phyloP scores from a whole-genome alignment of 2,329 filamentous ascomycete genomes.

The Knufia fluminis region DNA sequence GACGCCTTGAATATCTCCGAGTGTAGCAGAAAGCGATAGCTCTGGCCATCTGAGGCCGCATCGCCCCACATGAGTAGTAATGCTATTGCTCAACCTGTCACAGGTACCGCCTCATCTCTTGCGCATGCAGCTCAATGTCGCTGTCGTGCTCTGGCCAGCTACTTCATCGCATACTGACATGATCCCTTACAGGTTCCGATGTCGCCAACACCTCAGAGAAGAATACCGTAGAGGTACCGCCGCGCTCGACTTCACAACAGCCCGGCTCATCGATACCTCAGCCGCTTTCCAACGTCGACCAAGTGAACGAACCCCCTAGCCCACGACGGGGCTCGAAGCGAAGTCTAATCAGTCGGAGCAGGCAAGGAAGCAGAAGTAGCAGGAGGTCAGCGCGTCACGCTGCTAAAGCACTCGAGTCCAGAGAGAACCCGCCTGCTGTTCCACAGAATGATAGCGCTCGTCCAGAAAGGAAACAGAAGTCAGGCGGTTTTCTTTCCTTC shows the following conservation, averaged over 20 bases:
- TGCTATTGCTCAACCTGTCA: conserved; percentile 20
- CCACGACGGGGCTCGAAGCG: conserved; percentile 23
- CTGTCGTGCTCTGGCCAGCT: not conserved
- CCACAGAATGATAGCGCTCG: conserved; percentile 13
- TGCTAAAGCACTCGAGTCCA: conserved; percentile 15
- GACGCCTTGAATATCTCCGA: not conserved
- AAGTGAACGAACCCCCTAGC: conserved; percentile 15
- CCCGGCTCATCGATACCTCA: conserved; percentile 8
- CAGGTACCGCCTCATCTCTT: conserved; percentile 17
- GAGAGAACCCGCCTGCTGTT: conserved; percentile 16
- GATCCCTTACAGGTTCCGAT: conserved; percentile 11
- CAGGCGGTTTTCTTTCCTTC: conserved; percentile 20
- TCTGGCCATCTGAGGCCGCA: conserved; percentile 17
- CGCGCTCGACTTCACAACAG: conserved; percentile 20
- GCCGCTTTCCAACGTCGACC: conserved; percentile 10
- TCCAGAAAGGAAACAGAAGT: conserved; percentile 18
- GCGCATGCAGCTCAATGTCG: conserved; percentile 2
- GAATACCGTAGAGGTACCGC: conserved; percentile 17
- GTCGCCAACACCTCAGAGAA: conserved; percentile 6
- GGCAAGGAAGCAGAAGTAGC: conserved; percentile 22
- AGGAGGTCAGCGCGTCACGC: conserved; percentile 19
- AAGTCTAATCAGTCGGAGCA: conserved; percentile 22
- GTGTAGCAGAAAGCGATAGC: conserved; percentile 1
- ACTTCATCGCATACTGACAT: conserved; percentile 12
- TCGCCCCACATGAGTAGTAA: conserved; percentile 26